A percentile compares a stretch with the other conserved stretches of the same genome.
phyloP scores from a whole-genome alignment of 768 basidiomycete genomes.

The Fistulinella prunicolor region DNA sequence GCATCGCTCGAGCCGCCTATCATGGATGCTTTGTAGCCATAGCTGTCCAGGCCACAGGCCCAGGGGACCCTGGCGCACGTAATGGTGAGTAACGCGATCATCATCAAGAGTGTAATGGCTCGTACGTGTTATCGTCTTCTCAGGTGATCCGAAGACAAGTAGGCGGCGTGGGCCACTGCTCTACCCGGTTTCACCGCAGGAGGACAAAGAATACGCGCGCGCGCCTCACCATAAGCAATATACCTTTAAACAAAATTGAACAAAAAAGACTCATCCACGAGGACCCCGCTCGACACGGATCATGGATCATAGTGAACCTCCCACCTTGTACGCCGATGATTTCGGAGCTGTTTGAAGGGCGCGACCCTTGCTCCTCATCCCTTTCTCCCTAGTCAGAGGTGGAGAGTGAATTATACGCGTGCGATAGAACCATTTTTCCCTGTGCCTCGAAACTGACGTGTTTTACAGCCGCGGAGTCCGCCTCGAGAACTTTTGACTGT shows the following conservation, averaged over 20 bases:
- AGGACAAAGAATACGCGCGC: neutral
- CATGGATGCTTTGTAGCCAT: neutral
- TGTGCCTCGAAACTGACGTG: neutral
- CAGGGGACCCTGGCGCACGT: neutral
- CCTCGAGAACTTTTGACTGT: too few relatives aligned
- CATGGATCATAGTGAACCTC: too few relatives aligned
- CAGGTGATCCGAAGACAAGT: neutral
- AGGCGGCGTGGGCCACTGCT: neutral
- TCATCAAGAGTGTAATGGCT: neutral
- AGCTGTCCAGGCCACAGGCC: neutral
- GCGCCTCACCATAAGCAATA: neutral
- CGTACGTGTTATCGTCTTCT: too few relatives aligned
- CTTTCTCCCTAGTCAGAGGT: neutral
- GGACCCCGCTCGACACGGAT: constrained; percentile 1
- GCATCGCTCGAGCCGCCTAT: constrained; percentile 1
- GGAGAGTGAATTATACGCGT: neutral
- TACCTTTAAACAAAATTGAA: neutral
- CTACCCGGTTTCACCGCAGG: neutral
- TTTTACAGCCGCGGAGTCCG: constrained; percentile 8
- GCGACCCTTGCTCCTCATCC: neutral
- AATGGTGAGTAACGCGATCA: neutral
- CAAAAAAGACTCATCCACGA: neutral
- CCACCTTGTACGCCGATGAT: neutral
- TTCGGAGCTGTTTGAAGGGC: neutral
- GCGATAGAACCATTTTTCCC: neutral